Conservation (phyloP, 805 yeast species). For the Starmerella apis region DNA sequence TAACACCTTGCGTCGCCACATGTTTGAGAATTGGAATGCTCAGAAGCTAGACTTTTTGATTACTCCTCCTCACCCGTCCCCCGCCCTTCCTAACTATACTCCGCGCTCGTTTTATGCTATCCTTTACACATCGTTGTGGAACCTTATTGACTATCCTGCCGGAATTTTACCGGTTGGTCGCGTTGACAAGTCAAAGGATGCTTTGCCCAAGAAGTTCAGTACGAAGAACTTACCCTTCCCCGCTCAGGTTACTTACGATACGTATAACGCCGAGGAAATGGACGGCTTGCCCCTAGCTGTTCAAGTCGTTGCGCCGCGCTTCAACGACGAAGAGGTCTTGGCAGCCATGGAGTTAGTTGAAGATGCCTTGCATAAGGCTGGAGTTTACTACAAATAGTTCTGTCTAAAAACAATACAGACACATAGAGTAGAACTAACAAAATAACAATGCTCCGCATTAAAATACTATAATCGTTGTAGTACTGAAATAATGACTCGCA, state of each 20-base stretch:
- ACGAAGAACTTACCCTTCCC: conserved; percentile 30
- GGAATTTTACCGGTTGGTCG: conserved; percentile 50
- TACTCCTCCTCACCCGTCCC: conserved; percentile 36
- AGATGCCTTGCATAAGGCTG: conserved; percentile 15
- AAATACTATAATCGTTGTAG: too few relatives aligned
- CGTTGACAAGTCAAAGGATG: conserved; percentile 37
- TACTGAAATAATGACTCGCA: too few relatives aligned
- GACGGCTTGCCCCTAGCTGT: conserved; percentile 54
- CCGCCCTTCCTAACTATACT: conserved; percentile 35
- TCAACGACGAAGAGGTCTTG: conserved; percentile 53
- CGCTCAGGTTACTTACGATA: conserved; percentile 37
- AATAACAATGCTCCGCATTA: too few relatives aligned
- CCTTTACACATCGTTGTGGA: conserved; percentile 48
- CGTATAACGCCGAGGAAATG: conserved; percentile 43
- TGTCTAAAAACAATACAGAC: too few relatives aligned
- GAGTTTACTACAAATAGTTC: conserved; percentile 1
- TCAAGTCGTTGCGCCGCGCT: conserved; percentile 49
- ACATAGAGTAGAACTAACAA: too few relatives aligned
- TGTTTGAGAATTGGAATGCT: conserved; percentile 31
- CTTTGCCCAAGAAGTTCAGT: conserved; percentile 28
- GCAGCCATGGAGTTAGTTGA: conserved; percentile 38
- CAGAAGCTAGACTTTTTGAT: conserved; percentile 34
- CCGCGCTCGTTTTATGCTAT: conserved; percentile 32
- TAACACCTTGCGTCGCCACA: conserved; percentile 32
- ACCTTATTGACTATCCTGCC: conserved; percentile 46